Percentiles rank a stretch among this genome's conserved stretches.
These are phyloP conservation scores for Millerozyma miso DNA, from an alignment of 805 yeast genomes.

Conservation along the genomic window DNA sequence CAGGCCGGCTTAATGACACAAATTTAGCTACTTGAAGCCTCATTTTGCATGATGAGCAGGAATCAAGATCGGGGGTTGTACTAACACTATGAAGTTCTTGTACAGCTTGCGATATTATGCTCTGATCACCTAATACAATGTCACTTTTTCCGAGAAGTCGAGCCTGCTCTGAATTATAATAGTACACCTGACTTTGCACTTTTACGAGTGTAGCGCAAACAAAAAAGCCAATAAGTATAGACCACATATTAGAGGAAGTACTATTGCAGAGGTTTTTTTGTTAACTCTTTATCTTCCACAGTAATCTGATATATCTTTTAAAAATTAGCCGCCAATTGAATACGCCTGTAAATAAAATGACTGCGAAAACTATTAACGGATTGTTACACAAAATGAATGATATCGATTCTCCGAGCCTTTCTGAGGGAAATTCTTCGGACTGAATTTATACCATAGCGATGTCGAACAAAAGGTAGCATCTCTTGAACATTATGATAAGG, in stretches of 20 bases:
- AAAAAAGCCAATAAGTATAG: not conserved
- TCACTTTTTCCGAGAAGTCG: conserved; percentile 2
- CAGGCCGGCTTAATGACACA: conserved; percentile 35
- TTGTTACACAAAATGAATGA: too few relatives aligned
- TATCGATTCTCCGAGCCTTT: too few relatives aligned
- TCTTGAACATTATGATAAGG: too few relatives aligned
- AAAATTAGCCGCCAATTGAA: not conserved
- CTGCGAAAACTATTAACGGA: not conserved
- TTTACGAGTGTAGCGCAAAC: not conserved
- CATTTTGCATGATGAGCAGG: conserved; percentile 11
- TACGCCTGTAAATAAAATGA: not conserved
- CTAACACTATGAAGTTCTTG: conserved; percentile 12
- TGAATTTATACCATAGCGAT: too few relatives aligned
- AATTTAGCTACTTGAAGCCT: conserved; percentile 15
- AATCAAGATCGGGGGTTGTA: conserved; percentile 8
- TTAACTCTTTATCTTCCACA: too few relatives aligned
- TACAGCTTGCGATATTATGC: conserved; percentile 9
- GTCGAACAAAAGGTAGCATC: too few relatives aligned
- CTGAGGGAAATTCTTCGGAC: too few relatives aligned
- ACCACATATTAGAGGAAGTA: not conserved
- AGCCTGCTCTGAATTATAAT: not conserved
- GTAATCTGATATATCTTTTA: not conserved
- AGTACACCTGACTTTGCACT: not conserved
- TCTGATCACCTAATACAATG: conserved; percentile 9
- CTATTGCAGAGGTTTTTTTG: too few relatives aligned